phyloP scores from a whole-genome alignment of 1,284 basidiomycete species.

The Ustilago bromivora region DNA sequence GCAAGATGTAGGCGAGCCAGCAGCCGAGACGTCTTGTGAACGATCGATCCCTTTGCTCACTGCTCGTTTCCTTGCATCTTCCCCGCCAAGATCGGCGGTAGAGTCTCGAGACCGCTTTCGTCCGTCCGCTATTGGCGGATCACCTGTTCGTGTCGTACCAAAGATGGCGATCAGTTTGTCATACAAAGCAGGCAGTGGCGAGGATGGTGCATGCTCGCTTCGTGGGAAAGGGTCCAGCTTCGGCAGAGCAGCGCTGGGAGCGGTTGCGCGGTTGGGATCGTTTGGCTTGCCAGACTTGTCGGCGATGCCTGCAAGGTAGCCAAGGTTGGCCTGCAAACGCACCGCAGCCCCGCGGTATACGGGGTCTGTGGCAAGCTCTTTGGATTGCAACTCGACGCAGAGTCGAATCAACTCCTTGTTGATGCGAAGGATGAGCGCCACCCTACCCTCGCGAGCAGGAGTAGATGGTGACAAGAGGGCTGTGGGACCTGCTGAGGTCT shows the following conservation, averaged over 20 bases:
- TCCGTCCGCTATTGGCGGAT: conserved; percentile 21
- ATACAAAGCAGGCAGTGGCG: conserved; percentile 48
- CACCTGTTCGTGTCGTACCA: neutral
- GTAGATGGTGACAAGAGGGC: conserved; percentile 23
- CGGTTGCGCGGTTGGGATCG: conserved; percentile 8
- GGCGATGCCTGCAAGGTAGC: conserved; percentile 54
- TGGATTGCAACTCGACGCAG: conserved; percentile 51
- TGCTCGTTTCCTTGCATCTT: conserved; percentile 25
- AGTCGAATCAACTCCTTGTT: conserved; percentile 64
- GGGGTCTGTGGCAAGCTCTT: conserved; percentile 36
- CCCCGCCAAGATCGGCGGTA: conserved; percentile 15
- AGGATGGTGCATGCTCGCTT: conserved; percentile 32
- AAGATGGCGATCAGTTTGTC: conserved; percentile 40
- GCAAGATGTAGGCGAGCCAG: conserved; percentile 22
- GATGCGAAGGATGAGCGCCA: conserved; percentile 55
- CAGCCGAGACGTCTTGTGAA: conserved; percentile 23
- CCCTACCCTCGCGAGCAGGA: conserved; percentile 38
- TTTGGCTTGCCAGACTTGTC: conserved; percentile 39
- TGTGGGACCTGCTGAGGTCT: neutral
- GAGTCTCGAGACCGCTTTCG: conserved; percentile 33
- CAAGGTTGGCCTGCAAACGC: conserved; percentile 53
- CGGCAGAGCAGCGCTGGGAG: conserved; percentile 27
- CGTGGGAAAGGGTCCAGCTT: conserved; percentile 46
- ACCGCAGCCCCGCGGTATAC: conserved; percentile 54
- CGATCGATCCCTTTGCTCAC: conserved; percentile 23